Percentiles rank a stretch among this genome's conserved stretches.
Evolutionary conservation across 2,329 filamentous ascomycete genomes (phyloP).

Genomic region (Teratosphaeria viscida): DNA sequence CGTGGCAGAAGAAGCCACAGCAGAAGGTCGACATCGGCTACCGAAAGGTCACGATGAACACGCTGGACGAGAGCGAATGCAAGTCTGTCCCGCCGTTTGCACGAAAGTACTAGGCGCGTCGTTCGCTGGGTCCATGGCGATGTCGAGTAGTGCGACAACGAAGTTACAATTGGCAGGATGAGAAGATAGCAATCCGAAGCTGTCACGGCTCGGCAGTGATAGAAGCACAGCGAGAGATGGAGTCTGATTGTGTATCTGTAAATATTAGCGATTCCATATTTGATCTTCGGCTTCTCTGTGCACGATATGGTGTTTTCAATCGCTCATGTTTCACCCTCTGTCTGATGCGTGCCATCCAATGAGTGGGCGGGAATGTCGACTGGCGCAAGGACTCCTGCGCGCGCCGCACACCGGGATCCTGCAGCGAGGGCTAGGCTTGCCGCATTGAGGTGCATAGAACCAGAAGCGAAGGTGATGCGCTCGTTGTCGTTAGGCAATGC

Average conservation of each 20-base stretch:
- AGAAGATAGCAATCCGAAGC: not conserved
- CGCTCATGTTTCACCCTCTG: not conserved
- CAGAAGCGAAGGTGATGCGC: not conserved
- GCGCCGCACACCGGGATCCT: too few relatives aligned
- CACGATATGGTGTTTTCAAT: not conserved
- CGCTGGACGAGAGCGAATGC: slow-evolving; percentile 92
- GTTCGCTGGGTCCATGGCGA: slow-evolving; percentile 11
- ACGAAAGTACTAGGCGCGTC: slow-evolving; percentile 60
- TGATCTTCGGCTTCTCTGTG: not conserved
- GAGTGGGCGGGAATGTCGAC: too few relatives aligned
- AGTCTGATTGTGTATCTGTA: not conserved
- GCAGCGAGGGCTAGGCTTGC: too few relatives aligned
- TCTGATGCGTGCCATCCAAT: too few relatives aligned
- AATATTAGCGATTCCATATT: not conserved
- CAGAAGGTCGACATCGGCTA: slow-evolving; percentile 78
- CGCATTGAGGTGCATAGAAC: too few relatives aligned
- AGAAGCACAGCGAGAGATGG: not conserved
- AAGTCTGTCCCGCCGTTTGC: slow-evolving; percentile 95
- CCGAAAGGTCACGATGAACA: slow-evolving; percentile 69
- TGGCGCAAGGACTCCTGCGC: too few relatives aligned
- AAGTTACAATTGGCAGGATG: not conserved
- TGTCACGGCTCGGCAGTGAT: not conserved
- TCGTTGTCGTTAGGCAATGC: not conserved
- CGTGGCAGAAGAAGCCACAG: slow-evolving; percentile 89
- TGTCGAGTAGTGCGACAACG: not conserved